Evolutionary conservation across 805 yeast genomes (phyloP), one percentile per base, ranked within the genome.

Genomic region (Metschnikowia vanudenii): DNA sequence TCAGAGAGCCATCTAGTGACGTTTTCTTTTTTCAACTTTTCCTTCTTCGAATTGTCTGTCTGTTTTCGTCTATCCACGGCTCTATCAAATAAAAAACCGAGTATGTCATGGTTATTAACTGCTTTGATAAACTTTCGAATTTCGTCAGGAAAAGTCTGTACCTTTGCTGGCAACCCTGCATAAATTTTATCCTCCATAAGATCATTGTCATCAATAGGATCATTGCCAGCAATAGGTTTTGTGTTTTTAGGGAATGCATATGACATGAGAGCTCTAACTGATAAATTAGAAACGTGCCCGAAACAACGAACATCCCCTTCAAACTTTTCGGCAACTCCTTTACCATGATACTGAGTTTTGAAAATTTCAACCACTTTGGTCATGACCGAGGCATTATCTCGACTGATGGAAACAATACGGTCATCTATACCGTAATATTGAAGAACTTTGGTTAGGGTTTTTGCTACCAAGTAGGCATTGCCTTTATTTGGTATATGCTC

Each of bases 381-480:
- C 39, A 41, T 41, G 24, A 41, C 45, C 45, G 45, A 30, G 10
- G 35, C 31, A 30, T 28, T 42, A n/a, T 42, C 40, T 36, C 45
- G 28, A 14, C 31, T 42, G 30, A 42, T 42, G 20, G 45, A 36
- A 20, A 42, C 6, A 42, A 42, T 36, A 16, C 45, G 45, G 40
- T 42, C 45, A 18, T 22, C 45, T 35, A 42, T 42, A n/a, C 20
- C 16, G 36, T 36, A 42, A 42, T 28, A 36, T 14, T 9, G n/a
- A 14, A 42, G 45, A 9, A 42, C 45, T 10, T n/a, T 35, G 22
- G 20, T 29, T n/a, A 42, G 36, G 19, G 36, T 18, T 14, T 36
- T 29, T 20, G 35, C 5, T 18, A 35, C n/a, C n/a, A n/a, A n/a
- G n/a, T 34, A 14, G 37, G 29, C n/a, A 16, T 35, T 35, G 36